phyloP scores from a whole-genome alignment of 345 rosid genomes.

The Microthlaspi erraticum region DNA sequence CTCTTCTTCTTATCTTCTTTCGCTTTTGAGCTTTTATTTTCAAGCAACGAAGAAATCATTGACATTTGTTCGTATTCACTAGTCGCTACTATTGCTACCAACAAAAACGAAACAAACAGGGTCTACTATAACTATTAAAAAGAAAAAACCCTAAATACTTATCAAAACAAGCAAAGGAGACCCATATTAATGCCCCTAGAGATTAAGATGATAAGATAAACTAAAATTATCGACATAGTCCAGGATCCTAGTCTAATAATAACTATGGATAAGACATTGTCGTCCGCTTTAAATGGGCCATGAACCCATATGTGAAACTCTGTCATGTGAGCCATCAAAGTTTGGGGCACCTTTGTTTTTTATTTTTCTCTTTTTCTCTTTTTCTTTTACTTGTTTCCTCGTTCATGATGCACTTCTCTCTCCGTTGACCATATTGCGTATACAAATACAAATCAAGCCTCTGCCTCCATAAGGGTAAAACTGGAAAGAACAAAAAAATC shows the following conservation, averaged over 20 bases:
- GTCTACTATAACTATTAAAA: no score
- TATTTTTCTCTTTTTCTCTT: constrained; percentile 6
- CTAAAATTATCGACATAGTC: constrained; percentile 21
- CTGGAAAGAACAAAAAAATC: not conserved
- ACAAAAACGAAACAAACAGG: not conserved
- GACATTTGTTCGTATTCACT: not conserved
- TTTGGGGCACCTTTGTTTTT: constrained; percentile 38
- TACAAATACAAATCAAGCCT: no score
- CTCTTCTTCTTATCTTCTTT: constrained; percentile 40
- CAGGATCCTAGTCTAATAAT: constrained; percentile 40
- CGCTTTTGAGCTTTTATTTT: not conserved
- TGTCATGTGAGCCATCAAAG: constrained; percentile 41
- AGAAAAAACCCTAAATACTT: no score
- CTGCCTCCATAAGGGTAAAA: not conserved
- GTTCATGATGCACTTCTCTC: not conserved
- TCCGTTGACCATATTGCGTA: not conserved
- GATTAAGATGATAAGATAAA: constrained; percentile 28
- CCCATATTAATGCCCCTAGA: not conserved
- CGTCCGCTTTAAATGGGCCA: constrained; percentile 45
- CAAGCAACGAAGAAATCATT: not conserved
- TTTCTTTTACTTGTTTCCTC: not conserved
- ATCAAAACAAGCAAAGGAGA: no score
- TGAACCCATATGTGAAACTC: constrained; percentile 32
- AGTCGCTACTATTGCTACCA: no score
- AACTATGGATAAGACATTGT: constrained; percentile 33